Evolutionary conservation across 2,329 filamentous ascomycete genomes (phyloP), one percentile per base, ranked within the genome.

Genomic region (Coniella vitis): DNA sequence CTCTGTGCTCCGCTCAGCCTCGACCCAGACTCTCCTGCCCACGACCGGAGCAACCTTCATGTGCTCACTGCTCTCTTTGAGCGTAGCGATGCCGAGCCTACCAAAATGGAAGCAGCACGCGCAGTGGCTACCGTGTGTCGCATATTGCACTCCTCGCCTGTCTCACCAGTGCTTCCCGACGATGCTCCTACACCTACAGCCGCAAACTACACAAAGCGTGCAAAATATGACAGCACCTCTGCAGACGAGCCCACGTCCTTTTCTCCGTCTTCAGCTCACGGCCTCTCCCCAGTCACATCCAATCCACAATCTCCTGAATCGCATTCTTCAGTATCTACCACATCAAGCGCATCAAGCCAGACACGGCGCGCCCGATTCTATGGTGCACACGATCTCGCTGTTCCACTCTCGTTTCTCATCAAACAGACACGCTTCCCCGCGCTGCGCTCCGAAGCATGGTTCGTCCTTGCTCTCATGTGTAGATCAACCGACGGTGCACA

Each of bases 361-460:
- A 48, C 61, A 21, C 60, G 64, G 5, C 58, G 54, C 7, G 51
- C 54, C 7, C 79, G 81, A 58, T 78, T 79, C 60, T 47, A 59
- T 1, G 60, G 60, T 20, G 74, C 80, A 57, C 53, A 56, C 3
- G 53, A 65, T 17, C 60, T 80, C 12, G 57, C 62, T 13, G 58
- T 64, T 7, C 65, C 71, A 0, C 65, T 84, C 7, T 59, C 69
- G 1, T 78, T 73, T 55, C 69, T 84, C 21, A 66, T 81, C 20
- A 72, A 68, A 2, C 80, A 84, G 57, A 65, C 62, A 3, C 81
- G 78, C 54, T 84, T 79, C 70, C 76, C 78, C 0, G 68, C 74
- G 2, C 66, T 84, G 2, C 70, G 76, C 16, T 80, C 78, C 35
- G 81, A 84, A 58, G 71, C 74, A 3, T 78, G 79, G 73, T 83